Evolutionary conservation across 768 basidiomycete genomes (phyloP), one percentile per base, ranked within the genome.

Genomic region (Trametes cubensis): DNA sequence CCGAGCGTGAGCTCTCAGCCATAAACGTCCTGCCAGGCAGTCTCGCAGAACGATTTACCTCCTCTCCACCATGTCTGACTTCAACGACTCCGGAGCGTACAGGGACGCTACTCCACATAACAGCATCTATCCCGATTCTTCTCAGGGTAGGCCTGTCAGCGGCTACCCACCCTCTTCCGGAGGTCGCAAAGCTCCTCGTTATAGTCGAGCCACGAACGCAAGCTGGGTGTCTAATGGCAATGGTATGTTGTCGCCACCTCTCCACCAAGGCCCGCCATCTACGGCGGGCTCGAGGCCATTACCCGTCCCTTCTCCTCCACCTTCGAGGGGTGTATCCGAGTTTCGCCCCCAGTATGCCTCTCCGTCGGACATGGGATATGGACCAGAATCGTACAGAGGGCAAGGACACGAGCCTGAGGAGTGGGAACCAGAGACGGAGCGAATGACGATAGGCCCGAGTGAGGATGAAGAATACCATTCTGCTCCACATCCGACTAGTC

Each of bases 371-470:
- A 20, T 49, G 4, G 56, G 41, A 4, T 38, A 57, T 4, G 60
- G 40, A 10, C 47, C 30, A 13, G 58, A 61, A 14, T 41, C 62
- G 21, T 48, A 59, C 39, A 6, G 47, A 20, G 61, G 55, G 17
- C 40, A 21, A 11, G 28, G 42, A 34, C 44, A 54, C 14, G 48
- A 64, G 15, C 49, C 59, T 26, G 60, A 62, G n/a, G 50, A 54
- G 10, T 46, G 55, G 39, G 66, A 61, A 15, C 54, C 50, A 14
- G 61, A 58, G 50, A 58, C 58, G 18, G 67, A 67, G 56, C 38
- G 51, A 51, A 62, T 67, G 63, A 62, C 63, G 13, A 58, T 67
- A n/a, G 58, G 56, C 18, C 50, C n/a, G 20, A 62, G 51, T 38
- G 28, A 26, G 21, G 62, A 63, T 25, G 58, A 53, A 3, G 45